Evolutionary conservation across 106 monocot species (phyloP), one percentile per base, ranked within the genome.

Genomic region (Dendrobium catenatum): DNA sequence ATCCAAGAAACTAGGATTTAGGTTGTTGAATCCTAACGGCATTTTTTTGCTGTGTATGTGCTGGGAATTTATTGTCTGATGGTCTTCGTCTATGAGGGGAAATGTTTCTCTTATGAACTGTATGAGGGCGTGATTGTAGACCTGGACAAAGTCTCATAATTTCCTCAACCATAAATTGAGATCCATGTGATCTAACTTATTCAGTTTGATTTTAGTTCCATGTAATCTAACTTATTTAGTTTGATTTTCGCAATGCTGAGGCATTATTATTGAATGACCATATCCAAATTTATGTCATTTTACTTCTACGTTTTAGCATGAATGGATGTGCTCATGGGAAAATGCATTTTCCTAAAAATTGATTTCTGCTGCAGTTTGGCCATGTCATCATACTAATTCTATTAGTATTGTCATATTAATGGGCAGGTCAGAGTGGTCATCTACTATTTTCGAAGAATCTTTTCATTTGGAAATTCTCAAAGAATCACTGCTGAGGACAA

Each of bases 401-500:
- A 70, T 70, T 33, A 70, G 37, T 5, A 33, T 74, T 74, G 16
- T 74, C 6, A 5, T 42, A 74, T 20, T 74, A 74, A 74, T 74
- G 74, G 41, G n/a, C 80, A 92, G 90, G 85, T 84, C 68, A 11
- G 68, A 56, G 64, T 87, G 77, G 84, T 80, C 73, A 43, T 72
- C 88, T 37, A 86, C 80, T 79, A 78, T 88, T 78, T 90, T 87
- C 81, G 91, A 96, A 64, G 82, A 80, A 47, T 55, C 86, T 22
- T 83, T 88, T 77, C 90, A 93, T 66, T 78, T 89, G 81, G 89
- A 92, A 83, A 83, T 93, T 76, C 76, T 93, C 10, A 96, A 92
- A 73, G 90, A 96, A 90, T 91, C 96, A 80, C 77, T 96, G 51
- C 51, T 90, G 80, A 88, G 88, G 81, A 83, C 96, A 73, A 88